Conservation (phyloP, 768 basidiomycete genomes). For the Pholiota molesta region DNA sequence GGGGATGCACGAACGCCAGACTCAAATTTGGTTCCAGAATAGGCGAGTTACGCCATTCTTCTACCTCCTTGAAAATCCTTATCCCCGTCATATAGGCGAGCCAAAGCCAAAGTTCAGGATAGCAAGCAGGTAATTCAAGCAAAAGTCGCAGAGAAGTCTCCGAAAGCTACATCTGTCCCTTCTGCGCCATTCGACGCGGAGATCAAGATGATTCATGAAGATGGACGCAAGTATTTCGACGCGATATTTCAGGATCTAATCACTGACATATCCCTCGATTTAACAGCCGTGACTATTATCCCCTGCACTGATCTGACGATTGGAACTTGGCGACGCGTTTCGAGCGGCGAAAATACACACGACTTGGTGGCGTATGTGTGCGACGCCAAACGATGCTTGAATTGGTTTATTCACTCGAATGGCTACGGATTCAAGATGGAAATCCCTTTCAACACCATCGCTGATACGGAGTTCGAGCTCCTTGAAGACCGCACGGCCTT, state of each 20-base stretch:
- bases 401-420: conserved; percentile 78
- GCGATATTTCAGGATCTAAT: background rate
- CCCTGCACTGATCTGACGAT: conserved; percentile 76
- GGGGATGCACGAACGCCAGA: conserved; percentile 86
- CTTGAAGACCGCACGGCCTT: conserved; percentile 56
- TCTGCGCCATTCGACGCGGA: conserved; percentile 56
- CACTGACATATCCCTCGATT: conserved; percentile 3
- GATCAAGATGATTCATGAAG: conserved; percentile 74
- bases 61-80: background rate
- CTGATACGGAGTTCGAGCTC: conserved; percentile 58
- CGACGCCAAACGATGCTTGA: conserved; percentile 64
- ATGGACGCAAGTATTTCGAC: conserved; percentile 59
- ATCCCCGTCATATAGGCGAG: conserved; percentile 52
- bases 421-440: conserved; percentile 88
- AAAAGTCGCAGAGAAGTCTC: conserved; percentile 40
- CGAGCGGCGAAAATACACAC: conserved; percentile 52
- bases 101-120: conserved; percentile 77
- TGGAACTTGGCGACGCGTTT: conserved; percentile 79
- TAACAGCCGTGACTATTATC: conserved; percentile 70
- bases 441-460: conserved; percentile 67
- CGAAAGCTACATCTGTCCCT: conserved; percentile 56
- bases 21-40: conserved; percentile 91
- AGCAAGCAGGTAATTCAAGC: conserved; percentile 42
- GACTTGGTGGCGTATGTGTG: conserved; percentile 80
- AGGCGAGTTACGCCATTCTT: conserved; percentile 43